Base-by-base conservation (phyloP, 306 rosid genomes). In the Acacia confusa region DNA sequence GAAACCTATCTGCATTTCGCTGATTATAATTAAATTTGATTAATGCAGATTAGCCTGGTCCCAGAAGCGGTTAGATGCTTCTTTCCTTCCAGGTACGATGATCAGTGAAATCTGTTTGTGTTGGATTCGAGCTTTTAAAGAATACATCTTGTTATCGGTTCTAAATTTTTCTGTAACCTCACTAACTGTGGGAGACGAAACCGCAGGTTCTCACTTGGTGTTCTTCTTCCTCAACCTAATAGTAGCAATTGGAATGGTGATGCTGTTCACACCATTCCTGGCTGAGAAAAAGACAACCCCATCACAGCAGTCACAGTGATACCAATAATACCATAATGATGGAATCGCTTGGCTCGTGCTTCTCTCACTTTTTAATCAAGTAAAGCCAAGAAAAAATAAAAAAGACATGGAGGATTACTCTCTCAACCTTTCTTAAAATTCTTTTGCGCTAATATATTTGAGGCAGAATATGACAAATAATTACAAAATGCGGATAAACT, bases 181-280 rank as follows among this genome's bases (percentile, higher is more conserved):
- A 15, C 6, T 15, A 48, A 50, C 27, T 7, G 25, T n/a, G 61
- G 12, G 12, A 7, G n/a, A 7, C 19, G 12, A 6, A 12, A 45
- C 50, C 53, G 70, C 84, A 87, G 90, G 88, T 30, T 52, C 85
- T 58, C 83, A 85, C 11, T 67, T 84, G 82, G 79, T 87, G 8
- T 87, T 87, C 77, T 79, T 82, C 17, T 3, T 73, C 27, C 44
- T 87, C 43, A 87, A 87, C 53, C 3, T 80, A 27, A 43, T 82
- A 61, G 85, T 80, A 82, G 81, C 24, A 43, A 6, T 85, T 68
- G 90, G 87, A 77, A 8, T 85, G 50, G 7, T 82, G 38, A 48
- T 87, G 87, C 7, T 82, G 83, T 87, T 82, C 85, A 87, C 80
- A 45, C 87, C 88, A 61, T 87, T 87, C 82, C 79, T 87, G 22